Base-by-base conservation (phyloP, 1,139 yeast species). In the Candida labiduridarum region DNA sequence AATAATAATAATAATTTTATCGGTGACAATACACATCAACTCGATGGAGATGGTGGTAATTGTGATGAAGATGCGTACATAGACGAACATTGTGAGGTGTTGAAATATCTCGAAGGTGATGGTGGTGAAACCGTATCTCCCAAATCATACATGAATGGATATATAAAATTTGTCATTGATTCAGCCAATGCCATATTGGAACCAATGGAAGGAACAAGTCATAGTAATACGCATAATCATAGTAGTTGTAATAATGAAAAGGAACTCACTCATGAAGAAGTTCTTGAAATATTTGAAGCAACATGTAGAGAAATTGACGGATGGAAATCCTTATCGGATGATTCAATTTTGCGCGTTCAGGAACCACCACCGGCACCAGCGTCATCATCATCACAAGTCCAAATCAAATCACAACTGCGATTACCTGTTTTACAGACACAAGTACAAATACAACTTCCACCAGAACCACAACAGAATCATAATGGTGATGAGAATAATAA, bases 241-340 rank as follows among this genome's bases (percentile, higher is more conserved):
- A 11, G 15, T 9, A 36, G 27, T 19, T 6, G 18, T 16, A 14
- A 10, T 36, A 16, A 36, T 19, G 38, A 19, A 19, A 43, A 30
- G 15, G 50, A 49, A 27, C 45, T 50, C 8, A 48, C 49, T 33
- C 50, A 49, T 38, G 55, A 53, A 14, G 52, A 55, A 41, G 51
- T 50, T 14, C 25, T 50, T 47, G 54, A 49, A 40, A 41, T 53
- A 8, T 53, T 55, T 46, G 57, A 55, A 55, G 50, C 45, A 35
- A 47, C 57, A 16, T 55, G 57, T 34, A 45, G 51, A 25, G 56
- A 55, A 44, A 53, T 53, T 43, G 57, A 55, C 45, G 55, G 50
- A 19, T 55, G 57, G 57, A 55, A 51, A 44, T 40, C 38, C 6
- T 38, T 38, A n/a, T 7, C 31, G 1, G 41, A 38, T 19, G 30